Base-by-base conservation (phyloP, 2,329 filamentous ascomycete species). In the Orbilia brochopaga region DNA sequence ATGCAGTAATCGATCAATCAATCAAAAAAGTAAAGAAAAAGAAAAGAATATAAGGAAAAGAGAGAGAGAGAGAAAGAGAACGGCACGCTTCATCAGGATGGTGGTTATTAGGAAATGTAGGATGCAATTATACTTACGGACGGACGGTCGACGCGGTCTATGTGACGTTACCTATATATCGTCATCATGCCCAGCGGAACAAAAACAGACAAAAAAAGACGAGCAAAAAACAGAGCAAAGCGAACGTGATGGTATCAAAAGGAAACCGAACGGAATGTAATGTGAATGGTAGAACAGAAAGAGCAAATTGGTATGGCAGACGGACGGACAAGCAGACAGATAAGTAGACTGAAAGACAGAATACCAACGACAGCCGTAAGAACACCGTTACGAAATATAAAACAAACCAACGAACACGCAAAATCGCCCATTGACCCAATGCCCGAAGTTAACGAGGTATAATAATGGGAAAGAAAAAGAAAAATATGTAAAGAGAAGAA, bases 321-420 rank as follows among this genome's bases (percentile, higher is more conserved):
- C 27, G 8, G 54, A 52, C 42, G 19, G 52, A 56, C 35, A 64
- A 21, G 27, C 46, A 56, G n/a, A 8, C 27, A 32, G 27, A 8
- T 8, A 32, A 32, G 27, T 8, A 32, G 27, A 32, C 27, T 32
- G 27, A 48, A 59, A 69, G 66, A 40, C 37, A 56, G 21, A 55
- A 65, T 62, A 52, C 54, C 51, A 65, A 73, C 69, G 69, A 73
- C 67, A 65, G 69, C 73, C 73, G 64, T 73, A 61, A 64, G 69
- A 75, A 75, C 67, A 66, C 62, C 69, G 52, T 72, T 65, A 65
- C 60, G 51, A 73, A 52, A 42, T 69, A 55, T 30, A 52, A 48
- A 69, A 50, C 42, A 72, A 67, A 23, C 21, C 42, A 58, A 52
- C 50, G 42, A 56, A 62, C 51, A 65, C 52, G 54, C 44, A 65